Base-by-base conservation (phyloP, 2,329 filamentous ascomycete genomes). In the Aspergillus pseudoglaucus region DNA sequence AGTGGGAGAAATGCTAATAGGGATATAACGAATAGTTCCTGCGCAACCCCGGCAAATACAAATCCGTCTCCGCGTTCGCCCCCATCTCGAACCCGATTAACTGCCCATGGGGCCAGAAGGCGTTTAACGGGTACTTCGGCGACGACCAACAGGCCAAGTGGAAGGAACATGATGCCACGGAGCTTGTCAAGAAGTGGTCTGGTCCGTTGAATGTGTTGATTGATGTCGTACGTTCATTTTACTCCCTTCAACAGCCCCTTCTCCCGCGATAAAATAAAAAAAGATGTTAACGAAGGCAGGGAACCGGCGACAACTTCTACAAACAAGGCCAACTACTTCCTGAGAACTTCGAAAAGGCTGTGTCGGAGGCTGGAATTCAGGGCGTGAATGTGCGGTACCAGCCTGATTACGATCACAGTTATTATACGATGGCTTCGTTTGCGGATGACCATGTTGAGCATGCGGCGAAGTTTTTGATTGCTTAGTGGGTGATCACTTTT, bases 281-380 rank as follows among this genome's bases (percentile, higher is more conserved):
- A 18, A n/a, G 15, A 39, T 42, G 22, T 50, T 18, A 33, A 44
- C 6, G 39, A 40, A 7, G 47, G 2, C 41, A 88, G 85, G 93
- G 93, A 38, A 95, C 90, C 3, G 89, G 82, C 20, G 93, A 98
- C 75, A 89, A 91, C 71, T 98, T 97, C 70, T 97, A 97, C 75
- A 91, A 95, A 75, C 84, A 94, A 68, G 82, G 83, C 42, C 93
- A 98, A 71, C 77, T 98, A 48, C 79, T 97, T 38, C 93, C 91
- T 0, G 93, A 98, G 78, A 97, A 97, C 70, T 83, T 98, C 46
- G 81, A 86, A 56, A 79, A 82, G 60, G 90, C 87, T 10, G 89
- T 84, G 50, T 84, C 88, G 72, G 83, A 86, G 56, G 80, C 82
- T 22, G 88, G 88, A 17, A 77, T 89, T 45, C 73, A 76, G 50